Base-by-base conservation (phyloP, 1,139 yeast genomes). In the Yamadazyma atmosphaerica region DNA sequence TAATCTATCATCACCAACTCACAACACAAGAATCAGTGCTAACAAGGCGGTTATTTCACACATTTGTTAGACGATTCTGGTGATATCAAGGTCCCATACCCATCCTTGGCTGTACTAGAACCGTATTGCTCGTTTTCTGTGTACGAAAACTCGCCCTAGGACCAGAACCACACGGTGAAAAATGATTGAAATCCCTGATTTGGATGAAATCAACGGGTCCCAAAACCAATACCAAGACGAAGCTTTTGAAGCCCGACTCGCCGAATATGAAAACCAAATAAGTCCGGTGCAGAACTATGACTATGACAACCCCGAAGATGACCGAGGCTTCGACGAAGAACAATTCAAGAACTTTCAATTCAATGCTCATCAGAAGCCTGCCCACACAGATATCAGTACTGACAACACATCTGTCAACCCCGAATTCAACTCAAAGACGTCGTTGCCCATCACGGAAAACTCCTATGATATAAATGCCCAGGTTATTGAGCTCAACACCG, bases 171-270 rank as follows among this genome's bases (percentile, higher is more conserved):
- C 31, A 7, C 7, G 29, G 15, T 25, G 11, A 6, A 16, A 11
- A 13, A 30, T 68, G 74, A 68, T 68, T 42, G 73, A 68, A 43
- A 68, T 68, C 33, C 74, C 74, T 13, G 71, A 65, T 47, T 56
- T 68, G 49, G 69, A 64, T 8, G 48, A 45, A 18, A 44, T 44
- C 19, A 36, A 36, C 29, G 17, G 23, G 5, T n/a, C 32, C 16
- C 9, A 14, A n/a, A 9, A 18, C 16, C 19, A 34, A 35, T 18
- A 33, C 34, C 32, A 24, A 18, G 23, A 25, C 29, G 33, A 19
- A 4, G 17, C n/a, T n/a, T 30, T 30, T 19, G 32, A 29, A 11
- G 21, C 22, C 22, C 22, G 22, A 16, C 22, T 18, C 11, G 32
- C 32, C 9, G 22, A 26, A 26, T 26, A 26, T 10, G 15, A 26